phyloP scores from a whole-genome alignment of 2,329 filamentous ascomycete species.

The Rutstroemia sydowiana region DNA sequence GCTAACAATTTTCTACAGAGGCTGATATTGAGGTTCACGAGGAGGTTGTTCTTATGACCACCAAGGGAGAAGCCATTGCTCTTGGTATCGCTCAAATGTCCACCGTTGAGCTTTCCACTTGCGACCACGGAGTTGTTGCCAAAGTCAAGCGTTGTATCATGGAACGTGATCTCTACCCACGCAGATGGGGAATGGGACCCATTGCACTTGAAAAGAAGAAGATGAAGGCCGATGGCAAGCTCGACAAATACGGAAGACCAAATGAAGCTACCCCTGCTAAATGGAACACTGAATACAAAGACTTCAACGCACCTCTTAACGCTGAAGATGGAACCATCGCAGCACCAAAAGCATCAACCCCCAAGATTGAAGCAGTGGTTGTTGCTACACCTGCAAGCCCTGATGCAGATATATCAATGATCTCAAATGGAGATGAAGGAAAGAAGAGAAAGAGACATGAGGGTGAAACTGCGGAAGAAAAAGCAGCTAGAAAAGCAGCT shows the following conservation, averaged over 20 bases:
- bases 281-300: slow-evolving; percentile 90
- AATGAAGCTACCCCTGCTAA: slow-evolving; percentile 91
- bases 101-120: slow-evolving; percentile 91
- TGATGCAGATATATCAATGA: slow-evolving; percentile 39
- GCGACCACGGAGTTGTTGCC: slow-evolving; percentile 94
- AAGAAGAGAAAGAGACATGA: slow-evolving; percentile 79
- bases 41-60: slow-evolving; percentile 96
- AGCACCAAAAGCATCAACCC: slow-evolving; percentile 36
- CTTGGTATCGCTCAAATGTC: slow-evolving; percentile 97
- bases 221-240: slow-evolving; percentile 94
- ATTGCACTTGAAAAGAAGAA: slow-evolving; percentile 98
- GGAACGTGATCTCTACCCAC: slow-evolving; percentile 96
- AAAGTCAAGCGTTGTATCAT: slow-evolving; percentile 99
- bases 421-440: slow-evolving; percentile 48
- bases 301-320: slow-evolving; percentile 58
- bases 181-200: slow-evolving; percentile 92
- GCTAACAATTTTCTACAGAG: slow-evolving; percentile 48
- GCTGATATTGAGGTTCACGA: slow-evolving; percentile 87
- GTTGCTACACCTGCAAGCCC: slow-evolving; percentile 33
- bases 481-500: slow-evolving; percentile 43
- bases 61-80: slow-evolving; percentile 97
- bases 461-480: slow-evolving; percentile 64
- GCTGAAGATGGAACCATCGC: slow-evolving; percentile 30
- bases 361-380: slow-evolving; percentile 24
- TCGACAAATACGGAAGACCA: slow-evolving; percentile 91